phyloP scores from a whole-genome alignment of 1,284 basidiomycete genomes.

The Gomphus bonarii region DNA sequence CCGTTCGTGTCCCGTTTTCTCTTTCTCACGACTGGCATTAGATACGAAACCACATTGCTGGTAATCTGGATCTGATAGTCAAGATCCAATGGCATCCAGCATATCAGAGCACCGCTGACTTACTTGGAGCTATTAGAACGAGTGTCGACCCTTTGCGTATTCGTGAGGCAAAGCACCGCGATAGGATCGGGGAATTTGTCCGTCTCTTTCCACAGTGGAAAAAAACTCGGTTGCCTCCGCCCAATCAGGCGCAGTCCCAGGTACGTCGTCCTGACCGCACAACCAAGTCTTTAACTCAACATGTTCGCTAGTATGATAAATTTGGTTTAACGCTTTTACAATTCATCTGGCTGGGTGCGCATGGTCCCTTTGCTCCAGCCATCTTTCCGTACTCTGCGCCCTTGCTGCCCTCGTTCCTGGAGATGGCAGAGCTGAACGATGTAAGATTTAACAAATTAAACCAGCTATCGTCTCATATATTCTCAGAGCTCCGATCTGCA shows the following conservation, averaged over 20 bases:
- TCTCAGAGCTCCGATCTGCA: slow-evolving; percentile 51
- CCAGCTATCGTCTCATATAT: not conserved
- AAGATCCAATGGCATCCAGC: slow-evolving; percentile 65
- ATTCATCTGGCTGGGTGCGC: slow-evolving; percentile 70
- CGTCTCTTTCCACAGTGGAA: slow-evolving; percentile 56
- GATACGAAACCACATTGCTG: slow-evolving; percentile 66
- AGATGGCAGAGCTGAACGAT: slow-evolving; percentile 75
- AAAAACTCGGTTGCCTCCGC: slow-evolving; percentile 72
- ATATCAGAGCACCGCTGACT: slow-evolving; percentile 54
- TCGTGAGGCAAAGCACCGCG: slow-evolving; percentile 45
- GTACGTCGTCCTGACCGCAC: slow-evolving; percentile 22
- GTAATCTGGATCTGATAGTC: slow-evolving; percentile 55
- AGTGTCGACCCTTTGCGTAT: slow-evolving; percentile 55
- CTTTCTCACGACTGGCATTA: slow-evolving; percentile 19
- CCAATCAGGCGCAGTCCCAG: slow-evolving; percentile 61
- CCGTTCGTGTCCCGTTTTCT: slow-evolving; percentile 1
- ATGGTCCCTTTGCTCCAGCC: slow-evolving; percentile 55
- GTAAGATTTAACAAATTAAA: not conserved
- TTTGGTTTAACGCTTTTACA: slow-evolving; percentile 68
- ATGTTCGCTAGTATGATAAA: slow-evolving; percentile 64
- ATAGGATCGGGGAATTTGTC: slow-evolving; percentile 45
- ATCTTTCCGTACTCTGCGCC: slow-evolving; percentile 76
- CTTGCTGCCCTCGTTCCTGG: slow-evolving; percentile 31
- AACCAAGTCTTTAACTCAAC: slow-evolving; percentile 4
- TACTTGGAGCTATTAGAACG: slow-evolving; percentile 55